phyloP scores from a whole-genome alignment of 2,329 filamentous ascomycete species.

The Alternaria ethzedia region DNA sequence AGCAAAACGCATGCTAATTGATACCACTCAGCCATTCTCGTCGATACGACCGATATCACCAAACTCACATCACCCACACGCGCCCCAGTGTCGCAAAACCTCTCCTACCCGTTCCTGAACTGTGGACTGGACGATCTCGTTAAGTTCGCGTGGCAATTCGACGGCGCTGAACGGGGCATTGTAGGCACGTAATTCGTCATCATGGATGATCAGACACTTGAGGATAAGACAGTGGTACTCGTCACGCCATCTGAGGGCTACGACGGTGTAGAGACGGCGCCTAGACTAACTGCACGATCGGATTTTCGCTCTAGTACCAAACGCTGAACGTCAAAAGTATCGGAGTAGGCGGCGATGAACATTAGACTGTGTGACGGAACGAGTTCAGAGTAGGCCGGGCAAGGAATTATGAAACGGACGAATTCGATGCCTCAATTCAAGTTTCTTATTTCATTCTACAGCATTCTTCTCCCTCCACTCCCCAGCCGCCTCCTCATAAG shows the following conservation, averaged over 20 bases:
- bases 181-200: not conserved
- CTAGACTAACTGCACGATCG: not conserved
- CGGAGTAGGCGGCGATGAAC: not conserved
- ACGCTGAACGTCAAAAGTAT: not conserved
- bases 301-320: not conserved
- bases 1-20: not conserved
- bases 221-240: not conserved
- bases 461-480: conserved; percentile 45
- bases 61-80: not conserved
- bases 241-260: not conserved
- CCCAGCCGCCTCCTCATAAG: conserved; percentile 52
- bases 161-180: not conserved
- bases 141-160: not conserved
- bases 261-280: not conserved
- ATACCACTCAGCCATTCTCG: not conserved
- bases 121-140: not conserved
- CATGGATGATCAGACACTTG: not conserved
- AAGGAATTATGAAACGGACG: not conserved
- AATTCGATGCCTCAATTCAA: no score
- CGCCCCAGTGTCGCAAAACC: not conserved
- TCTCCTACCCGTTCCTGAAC: not conserved
- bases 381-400: not conserved
- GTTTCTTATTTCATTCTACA: not conserved
- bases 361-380: not conserved
- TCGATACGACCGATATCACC: not conserved